These are phyloP conservation scores for Cucurbita argyrosperma DNA, from an alignment of 306 rosid genomes.

Conservation along the genomic window DNA sequence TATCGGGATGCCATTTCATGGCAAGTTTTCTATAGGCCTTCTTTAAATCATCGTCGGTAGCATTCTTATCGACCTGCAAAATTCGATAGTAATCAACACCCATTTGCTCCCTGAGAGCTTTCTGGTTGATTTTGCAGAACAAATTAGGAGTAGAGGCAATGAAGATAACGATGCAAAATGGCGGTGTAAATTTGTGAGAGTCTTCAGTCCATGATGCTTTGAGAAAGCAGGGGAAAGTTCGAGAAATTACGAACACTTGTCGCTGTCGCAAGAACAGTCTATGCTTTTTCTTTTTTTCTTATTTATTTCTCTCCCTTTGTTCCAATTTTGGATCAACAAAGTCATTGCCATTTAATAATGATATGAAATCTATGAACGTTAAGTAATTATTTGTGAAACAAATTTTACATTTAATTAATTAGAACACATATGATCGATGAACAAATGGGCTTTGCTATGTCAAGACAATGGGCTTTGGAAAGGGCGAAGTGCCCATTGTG, in stretches of 20 bases:
- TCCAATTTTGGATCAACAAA: no score
- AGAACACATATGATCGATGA: no score
- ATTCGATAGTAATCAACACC: constrained; percentile 9
- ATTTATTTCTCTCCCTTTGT: no score
- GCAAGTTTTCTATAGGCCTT: constrained; percentile 7
- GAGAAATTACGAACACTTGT: background rate
- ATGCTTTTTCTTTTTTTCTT: no score
- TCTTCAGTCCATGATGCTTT: background rate
- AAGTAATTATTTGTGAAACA: no score
- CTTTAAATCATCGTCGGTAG: constrained; percentile 8
- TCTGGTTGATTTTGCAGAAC: background rate
- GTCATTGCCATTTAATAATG: no score
- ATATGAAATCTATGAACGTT: no score
- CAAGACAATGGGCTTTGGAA: background rate
- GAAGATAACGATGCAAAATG: background rate
- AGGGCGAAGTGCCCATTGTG: background rate
- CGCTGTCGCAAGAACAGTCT: background rate
- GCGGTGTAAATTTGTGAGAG: background rate
- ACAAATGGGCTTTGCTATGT: no score
- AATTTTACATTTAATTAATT: no score
- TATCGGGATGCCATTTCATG: constrained; percentile 8
- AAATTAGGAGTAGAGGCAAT: background rate
- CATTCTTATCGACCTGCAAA: constrained; percentile 8
- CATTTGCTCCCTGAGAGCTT: background rate
- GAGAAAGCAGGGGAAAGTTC: background rate